Evolutionary conservation across 2,329 filamentous ascomycete species (phyloP).

Genomic region (Diplodia seriata): DNA sequence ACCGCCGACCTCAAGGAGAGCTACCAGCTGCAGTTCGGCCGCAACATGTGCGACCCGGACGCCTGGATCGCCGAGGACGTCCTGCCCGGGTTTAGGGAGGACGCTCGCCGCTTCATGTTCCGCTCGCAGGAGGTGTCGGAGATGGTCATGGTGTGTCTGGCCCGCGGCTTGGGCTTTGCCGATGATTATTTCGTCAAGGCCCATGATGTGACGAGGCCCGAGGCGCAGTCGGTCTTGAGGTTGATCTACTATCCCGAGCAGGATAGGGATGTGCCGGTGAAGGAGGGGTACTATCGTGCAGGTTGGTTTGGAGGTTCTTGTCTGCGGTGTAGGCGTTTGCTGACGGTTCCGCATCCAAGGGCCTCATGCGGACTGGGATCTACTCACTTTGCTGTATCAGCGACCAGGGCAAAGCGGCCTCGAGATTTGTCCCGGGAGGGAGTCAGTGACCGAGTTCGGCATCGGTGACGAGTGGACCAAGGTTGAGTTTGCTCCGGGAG

Average conservation of each 20-base stretch:
- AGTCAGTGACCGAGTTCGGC: constrained; percentile 65
- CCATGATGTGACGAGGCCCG: constrained; percentile 59
- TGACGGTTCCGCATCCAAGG: background rate
- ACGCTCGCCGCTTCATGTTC: constrained; percentile 61
- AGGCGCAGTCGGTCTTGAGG: constrained; percentile 63
- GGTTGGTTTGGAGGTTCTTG: constrained; percentile 44
- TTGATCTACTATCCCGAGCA: constrained; percentile 62
- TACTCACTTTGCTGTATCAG: constrained; percentile 69
- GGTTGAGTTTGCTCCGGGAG: constrained; percentile 61
- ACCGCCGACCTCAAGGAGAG: constrained; percentile 66
- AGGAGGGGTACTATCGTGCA: constrained; percentile 62
- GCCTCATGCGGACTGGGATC: constrained; percentile 55
- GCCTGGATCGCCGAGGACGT: constrained; percentile 59
- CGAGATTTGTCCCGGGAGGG: constrained; percentile 70
- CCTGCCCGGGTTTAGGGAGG: constrained; percentile 58
- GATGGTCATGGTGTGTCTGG: constrained; percentile 65
- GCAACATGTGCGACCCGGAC: constrained; percentile 54
- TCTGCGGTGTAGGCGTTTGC: background rate
- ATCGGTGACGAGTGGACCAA: constrained; percentile 68
- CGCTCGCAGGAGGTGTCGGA: constrained; percentile 61
- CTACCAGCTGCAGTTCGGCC: constrained; percentile 69
- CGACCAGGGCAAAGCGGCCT: constrained; percentile 65
- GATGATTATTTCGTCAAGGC: constrained; percentile 64
- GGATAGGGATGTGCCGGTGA: constrained; percentile 35
- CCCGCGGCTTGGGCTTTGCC: constrained; percentile 62